Conservation (phyloP, 1,284 basidiomycete genomes). For the Malassezia dermatis region DNA sequence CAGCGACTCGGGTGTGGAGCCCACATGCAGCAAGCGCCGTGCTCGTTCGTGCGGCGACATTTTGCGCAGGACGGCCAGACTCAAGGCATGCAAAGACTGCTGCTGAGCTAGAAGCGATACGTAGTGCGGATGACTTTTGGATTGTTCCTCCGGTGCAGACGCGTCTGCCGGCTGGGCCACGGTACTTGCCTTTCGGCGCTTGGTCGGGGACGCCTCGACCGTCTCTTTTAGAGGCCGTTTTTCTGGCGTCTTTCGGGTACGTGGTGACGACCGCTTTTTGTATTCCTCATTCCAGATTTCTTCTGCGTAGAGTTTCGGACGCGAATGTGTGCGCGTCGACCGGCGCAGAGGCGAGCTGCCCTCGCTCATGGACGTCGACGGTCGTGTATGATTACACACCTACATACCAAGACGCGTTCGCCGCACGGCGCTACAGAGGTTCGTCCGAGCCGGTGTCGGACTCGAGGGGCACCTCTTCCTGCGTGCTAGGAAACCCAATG, state of each 20-base stretch:
- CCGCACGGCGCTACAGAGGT: neutral
- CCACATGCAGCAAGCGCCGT: conserved; percentile 67
- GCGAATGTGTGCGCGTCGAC: neutral
- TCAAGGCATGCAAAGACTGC: conserved; percentile 25
- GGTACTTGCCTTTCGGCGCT: neutral
- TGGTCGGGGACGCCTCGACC: neutral
- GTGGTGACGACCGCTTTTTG: neutral
- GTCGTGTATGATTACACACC: conserved; percentile 7
- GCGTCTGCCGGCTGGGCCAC: neutral
- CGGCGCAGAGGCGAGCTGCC: neutral
- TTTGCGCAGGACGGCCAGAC: conserved; percentile 16
- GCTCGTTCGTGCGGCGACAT: conserved; percentile 35
- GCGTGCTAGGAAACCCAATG: conserved; percentile 7
- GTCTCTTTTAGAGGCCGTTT: neutral
- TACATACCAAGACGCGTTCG: neutral
- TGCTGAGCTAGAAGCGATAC: conserved; percentile 28
- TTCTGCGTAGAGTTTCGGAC: neutral
- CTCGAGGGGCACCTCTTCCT: neutral
- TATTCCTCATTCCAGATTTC: neutral
- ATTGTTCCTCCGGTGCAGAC: neutral
- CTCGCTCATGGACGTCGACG: conserved; percentile 1
- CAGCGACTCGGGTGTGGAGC: conserved; percentile 75
- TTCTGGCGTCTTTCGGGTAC: neutral
- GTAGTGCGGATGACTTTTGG: conserved; percentile 19
- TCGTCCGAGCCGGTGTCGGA: neutral